Evolutionary conservation across 2,329 filamentous ascomycete species (phyloP).

Genomic region (Cladophialophora yegresii): DNA sequence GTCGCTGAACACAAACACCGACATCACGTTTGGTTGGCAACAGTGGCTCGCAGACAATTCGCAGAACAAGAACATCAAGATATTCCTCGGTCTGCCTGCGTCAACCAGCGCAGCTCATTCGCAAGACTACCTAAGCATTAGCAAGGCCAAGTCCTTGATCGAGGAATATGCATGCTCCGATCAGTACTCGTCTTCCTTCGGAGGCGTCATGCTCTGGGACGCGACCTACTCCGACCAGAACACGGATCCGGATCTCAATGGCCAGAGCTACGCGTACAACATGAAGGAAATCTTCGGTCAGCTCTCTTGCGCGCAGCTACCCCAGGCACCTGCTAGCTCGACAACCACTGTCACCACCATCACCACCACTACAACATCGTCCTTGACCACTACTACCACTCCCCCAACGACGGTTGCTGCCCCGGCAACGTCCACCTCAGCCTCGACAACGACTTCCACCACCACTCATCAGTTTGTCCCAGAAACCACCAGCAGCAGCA

Average conservation of each 20-base stretch:
- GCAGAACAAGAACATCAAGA: slow-evolving; percentile 49
- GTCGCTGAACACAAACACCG: slow-evolving; percentile 44
- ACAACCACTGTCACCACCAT: slow-evolving; percentile 23
- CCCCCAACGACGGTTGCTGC: neutral
- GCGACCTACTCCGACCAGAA: slow-evolving; percentile 54
- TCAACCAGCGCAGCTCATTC: slow-evolving; percentile 38
- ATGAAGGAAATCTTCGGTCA: slow-evolving; percentile 51
- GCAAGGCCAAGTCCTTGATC: slow-evolving; percentile 51
- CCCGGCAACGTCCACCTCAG: neutral
- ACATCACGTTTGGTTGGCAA: slow-evolving; percentile 51
- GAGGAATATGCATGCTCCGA: slow-evolving; percentile 46
- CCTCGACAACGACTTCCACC: slow-evolving; percentile 1
- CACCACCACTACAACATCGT: neutral
- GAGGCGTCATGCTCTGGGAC: slow-evolving; percentile 64
- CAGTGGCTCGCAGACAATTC: slow-evolving; percentile 42
- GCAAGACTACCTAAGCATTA: slow-evolving; percentile 51
- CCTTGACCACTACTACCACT: neutral
- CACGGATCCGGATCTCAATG: slow-evolving; percentile 41
- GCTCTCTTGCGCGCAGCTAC: slow-evolving; percentile 21
- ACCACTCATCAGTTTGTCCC: neutral
- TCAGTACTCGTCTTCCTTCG: slow-evolving; percentile 48
- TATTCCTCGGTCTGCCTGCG: slow-evolving; percentile 57
- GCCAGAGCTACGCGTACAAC: slow-evolving; percentile 50
- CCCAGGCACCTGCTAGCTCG: slow-evolving; percentile 24
- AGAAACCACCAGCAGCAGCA: neutral